Base-by-base conservation (phyloP, 106 monocot species). In the Apostasia shenzhenica region DNA sequence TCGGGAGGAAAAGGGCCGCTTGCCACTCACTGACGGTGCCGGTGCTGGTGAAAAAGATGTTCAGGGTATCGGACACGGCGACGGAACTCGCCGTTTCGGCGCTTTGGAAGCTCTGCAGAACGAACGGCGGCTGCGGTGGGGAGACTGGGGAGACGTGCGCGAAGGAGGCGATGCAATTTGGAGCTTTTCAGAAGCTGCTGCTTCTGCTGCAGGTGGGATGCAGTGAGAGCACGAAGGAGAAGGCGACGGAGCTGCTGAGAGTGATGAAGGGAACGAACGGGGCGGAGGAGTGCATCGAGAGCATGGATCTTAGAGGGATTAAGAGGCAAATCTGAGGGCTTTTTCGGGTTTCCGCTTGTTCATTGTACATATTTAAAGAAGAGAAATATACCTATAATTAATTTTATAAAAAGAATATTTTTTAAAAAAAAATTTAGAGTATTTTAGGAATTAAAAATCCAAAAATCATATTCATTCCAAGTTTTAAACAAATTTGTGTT, bases 81-180 rank as follows among this genome's bases (percentile, higher is more conserved):
- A 90, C 94, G 4, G 80, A 86, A 66, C 76, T 93, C 58, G 74
- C 93, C 0, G 86, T 89, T 0, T 86, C 93, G 48, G 81, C 68
- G 5, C 73, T 93, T 0, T 89, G 86, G 89, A 89, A 84, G 79
- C 66, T 89, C 26, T 93, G 83, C 74, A 57, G 51, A n/a, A 13
- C n/a, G 41, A 70, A 61, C 69, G 71, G 67, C 4, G 41, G n/a
- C 0, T 38, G 40, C 5, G 39, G 73, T 9, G 76, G 37, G 10
- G 51, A 50, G 0, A 14, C 45, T 2, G n/a, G 38, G 75, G 62
- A 54, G 72, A 5, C 62, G 71, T 55, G 41, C 44, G 64, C 59
- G 48, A 49, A 37, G n/a, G 81, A 84, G 70, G 79, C 79, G 1
- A 61, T 84, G n/a, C 44, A 75, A 14, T 71, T 73, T 4, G 87